Evolutionary conservation across 306 rosid species (phyloP).

Genomic region (Trifolium fragiferum): DNA sequence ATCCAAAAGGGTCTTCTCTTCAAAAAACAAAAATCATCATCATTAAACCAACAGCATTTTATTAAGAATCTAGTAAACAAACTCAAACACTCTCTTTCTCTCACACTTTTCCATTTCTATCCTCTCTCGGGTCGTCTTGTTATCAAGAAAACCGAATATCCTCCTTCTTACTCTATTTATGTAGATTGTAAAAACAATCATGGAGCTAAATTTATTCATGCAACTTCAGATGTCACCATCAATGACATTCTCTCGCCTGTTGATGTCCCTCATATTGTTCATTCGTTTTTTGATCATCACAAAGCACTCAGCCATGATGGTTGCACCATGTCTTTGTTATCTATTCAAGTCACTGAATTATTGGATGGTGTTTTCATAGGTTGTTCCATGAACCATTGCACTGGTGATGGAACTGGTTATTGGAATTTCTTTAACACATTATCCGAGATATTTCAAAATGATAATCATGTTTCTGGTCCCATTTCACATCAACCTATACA

Average conservation of each 20-base stretch:
- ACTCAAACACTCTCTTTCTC: slow-evolving; percentile 56
- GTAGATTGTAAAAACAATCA: slow-evolving; percentile 51
- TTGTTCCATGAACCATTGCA: slow-evolving; percentile 59
- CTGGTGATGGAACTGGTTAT: slow-evolving; percentile 62
- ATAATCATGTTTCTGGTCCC: background rate
- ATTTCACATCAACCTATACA: slow-evolving; percentile 53
- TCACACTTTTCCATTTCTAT: slow-evolving; percentile 62
- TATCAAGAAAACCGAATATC: slow-evolving; percentile 40
- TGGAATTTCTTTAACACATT: slow-evolving; percentile 67
- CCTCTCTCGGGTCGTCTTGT: slow-evolving; percentile 65
- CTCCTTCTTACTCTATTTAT: slow-evolving; percentile 42
- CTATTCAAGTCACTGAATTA: slow-evolving; percentile 64
- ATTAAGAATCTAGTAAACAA: slow-evolving; percentile 34
- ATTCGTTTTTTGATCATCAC: slow-evolving; percentile 63
- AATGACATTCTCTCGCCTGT: slow-evolving; percentile 60
- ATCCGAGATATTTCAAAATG: slow-evolving; percentile 61
- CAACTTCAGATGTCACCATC: slow-evolving; percentile 50
- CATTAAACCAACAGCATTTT: too few species aligned
- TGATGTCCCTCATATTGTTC: slow-evolving; percentile 59
- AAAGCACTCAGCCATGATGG: slow-evolving; percentile 67
- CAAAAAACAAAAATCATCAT: slow-evolving; percentile 47
- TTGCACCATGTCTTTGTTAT: slow-evolving; percentile 56
- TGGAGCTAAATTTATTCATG: slow-evolving; percentile 62
- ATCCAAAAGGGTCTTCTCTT: slow-evolving; percentile 76
- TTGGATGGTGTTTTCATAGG: slow-evolving; percentile 71